Percentiles rank a stretch among this genome's conserved stretches.
These are phyloP conservation scores for Beauveria medogensis DNA, from an alignment of 2,329 filamentous ascomycete genomes.

Conservation along the genomic window DNA sequence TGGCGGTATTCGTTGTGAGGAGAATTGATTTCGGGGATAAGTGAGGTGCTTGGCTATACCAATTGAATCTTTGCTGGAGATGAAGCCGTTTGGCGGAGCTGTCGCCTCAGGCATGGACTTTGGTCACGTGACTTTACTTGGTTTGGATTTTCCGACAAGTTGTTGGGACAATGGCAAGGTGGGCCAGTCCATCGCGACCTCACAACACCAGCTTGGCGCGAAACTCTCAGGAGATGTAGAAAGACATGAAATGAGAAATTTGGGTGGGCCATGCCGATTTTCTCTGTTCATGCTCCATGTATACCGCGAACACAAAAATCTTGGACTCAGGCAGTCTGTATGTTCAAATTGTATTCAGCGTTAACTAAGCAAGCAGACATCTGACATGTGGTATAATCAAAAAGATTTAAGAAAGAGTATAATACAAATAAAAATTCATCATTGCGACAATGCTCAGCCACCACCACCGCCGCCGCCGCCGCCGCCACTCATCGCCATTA, in stretches of 20 bases:
- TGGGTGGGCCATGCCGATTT: too few species aligned
- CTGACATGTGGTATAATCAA: not conserved
- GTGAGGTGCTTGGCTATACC: constrained; percentile 23
- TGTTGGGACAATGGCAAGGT: not conserved
- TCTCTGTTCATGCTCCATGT: too few species aligned
- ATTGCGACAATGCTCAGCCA: not conserved
- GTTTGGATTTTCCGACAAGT: not conserved
- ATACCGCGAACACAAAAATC: too few species aligned
- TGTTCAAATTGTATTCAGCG: not conserved
- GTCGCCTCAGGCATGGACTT: constrained; percentile 24
- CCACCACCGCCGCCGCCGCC: constrained; percentile 14
- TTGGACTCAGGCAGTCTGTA: not conserved
- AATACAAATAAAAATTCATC: not conserved
- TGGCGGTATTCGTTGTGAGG: constrained; percentile 38
- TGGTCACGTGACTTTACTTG: constrained; percentile 15
- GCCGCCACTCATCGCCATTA: constrained; percentile 33
- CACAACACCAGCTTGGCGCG: not conserved
- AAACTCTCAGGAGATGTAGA: not conserved
- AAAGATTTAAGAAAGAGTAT: not conserved
- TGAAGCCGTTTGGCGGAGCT: constrained; percentile 20
- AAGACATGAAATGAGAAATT: not conserved
- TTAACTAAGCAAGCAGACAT: not conserved
- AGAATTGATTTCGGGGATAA: constrained; percentile 17
- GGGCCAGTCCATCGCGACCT: not conserved
- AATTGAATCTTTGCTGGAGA: constrained; percentile 28